These are phyloP conservation scores for Trametes pubescens DNA, from an alignment of 1,284 basidiomycete genomes.

Conservation along the genomic window DNA sequence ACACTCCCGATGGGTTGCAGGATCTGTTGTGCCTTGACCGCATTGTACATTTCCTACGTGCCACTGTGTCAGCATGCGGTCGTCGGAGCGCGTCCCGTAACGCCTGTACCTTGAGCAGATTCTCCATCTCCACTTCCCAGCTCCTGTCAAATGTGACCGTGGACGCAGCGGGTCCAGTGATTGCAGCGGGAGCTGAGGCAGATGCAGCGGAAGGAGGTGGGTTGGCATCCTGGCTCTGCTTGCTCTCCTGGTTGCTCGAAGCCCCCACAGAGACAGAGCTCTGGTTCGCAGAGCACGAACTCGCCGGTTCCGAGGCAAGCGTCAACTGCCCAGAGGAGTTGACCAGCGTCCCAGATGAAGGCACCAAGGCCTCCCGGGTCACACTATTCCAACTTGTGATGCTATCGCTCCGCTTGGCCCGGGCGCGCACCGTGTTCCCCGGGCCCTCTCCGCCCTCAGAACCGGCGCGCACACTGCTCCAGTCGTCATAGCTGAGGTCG, in stretches of 20 bases:
- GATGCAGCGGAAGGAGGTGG: conserved; percentile 19
- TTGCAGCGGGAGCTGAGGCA: conserved; percentile 22
- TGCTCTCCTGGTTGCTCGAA: conserved; percentile 31
- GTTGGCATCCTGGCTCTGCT: conserved; percentile 32
- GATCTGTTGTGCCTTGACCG: conserved; percentile 92
- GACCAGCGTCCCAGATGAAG: conserved; percentile 41
- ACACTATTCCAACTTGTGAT: conserved; percentile 85
- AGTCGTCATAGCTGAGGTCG: conserved; percentile 75
- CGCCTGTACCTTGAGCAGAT: conserved; percentile 74
- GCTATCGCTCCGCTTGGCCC: conserved; percentile 81
- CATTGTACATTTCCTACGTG: conserved; percentile 89
- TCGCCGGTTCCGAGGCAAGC: conserved; percentile 34
- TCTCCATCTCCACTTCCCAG: conserved; percentile 91
- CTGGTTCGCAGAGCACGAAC: conserved; percentile 47
- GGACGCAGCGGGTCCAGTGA: conserved; percentile 36
- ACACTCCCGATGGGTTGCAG: conserved; percentile 74
- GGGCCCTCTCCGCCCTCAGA: conserved; percentile 54
- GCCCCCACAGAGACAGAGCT: conserved; percentile 53
- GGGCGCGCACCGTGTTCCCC: conserved; percentile 54
- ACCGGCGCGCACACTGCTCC: conserved; percentile 60
- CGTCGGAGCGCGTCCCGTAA: conserved; percentile 1
- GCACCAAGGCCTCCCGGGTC: conserved; percentile 49
- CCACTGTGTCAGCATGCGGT: neutral
- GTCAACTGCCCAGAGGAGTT: conserved; percentile 44
- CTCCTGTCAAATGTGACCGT: conserved; percentile 63